Base-by-base conservation (phyloP, 805 yeast genomes). In the Candida orba region DNA sequence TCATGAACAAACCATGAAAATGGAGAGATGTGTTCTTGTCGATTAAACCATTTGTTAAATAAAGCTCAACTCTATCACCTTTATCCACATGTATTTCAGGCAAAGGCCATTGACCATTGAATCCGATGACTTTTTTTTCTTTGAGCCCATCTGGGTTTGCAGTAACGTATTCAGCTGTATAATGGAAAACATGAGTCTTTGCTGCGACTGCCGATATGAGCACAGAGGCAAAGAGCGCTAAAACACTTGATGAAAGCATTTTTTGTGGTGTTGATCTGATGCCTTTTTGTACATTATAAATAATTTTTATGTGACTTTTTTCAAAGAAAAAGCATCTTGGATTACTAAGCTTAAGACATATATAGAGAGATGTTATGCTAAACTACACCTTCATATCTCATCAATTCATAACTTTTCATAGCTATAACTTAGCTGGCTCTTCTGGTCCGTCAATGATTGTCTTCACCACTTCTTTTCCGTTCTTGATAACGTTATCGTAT, bases 401-500 rank as follows among this genome's bases (percentile, higher is more conserved):
- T 20, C 9, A 8, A 15, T 17, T 18, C 9, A n/a, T 36, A 6
- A 23, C 29, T 27, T 27, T 27, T 2, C 6, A 27, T 5, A n/a
- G 18, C 24, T 29, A 37, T 14, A 37, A 17, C 29, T 29, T 37
- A 8, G 39, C 32, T 1, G 10, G n/a, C 18, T 52, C 54, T 37
- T 56, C 59, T 4, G 95, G 95, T 5, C 95, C 96, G 42, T 75
- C 81, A 50, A 88, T 89, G 56, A 88, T 76, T 49, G 85, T 81
- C 69, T 88, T 88, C 56, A 87, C 79, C 44, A 84, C 83, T 15
- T 63, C 63, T 49, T 73, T 65, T 37, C 90, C 90, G 34, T 73
- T 69, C 49, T 76, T 73, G n/a, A 80, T 80, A 37, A 73, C 69
- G 47, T 62, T 60, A 49, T 85, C 82, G 63, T 83, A 84, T 3